Evolutionary conservation across 257 asterid genomes (phyloP).

Genomic region (Solanum sitiens): DNA sequence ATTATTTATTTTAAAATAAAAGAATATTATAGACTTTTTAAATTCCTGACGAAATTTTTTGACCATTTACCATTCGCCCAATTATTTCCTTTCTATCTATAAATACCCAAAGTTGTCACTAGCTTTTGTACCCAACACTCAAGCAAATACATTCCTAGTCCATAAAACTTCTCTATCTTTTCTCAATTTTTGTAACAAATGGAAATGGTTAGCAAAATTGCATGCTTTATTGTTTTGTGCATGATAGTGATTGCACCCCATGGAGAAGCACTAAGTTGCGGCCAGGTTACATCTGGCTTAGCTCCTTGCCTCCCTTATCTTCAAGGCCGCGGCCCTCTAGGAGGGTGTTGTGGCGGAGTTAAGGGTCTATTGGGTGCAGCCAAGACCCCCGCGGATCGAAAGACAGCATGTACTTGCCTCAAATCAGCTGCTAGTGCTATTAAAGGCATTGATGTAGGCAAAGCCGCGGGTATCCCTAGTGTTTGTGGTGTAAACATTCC

Average conservation of each 20-base stretch:
- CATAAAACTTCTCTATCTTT: too few species aligned
- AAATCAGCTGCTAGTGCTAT: neutral
- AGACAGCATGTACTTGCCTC: constrained; percentile 10
- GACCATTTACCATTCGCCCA: too few species aligned
- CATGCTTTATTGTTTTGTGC: neutral
- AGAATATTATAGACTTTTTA: too few species aligned
- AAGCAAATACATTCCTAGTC: too few species aligned
- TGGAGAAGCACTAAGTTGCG: neutral
- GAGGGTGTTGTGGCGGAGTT: constrained; percentile 2
- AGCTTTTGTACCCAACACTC: neutral
- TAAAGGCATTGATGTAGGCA: neutral
- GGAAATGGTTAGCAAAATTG: neutral
- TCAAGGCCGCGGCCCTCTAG: neutral
- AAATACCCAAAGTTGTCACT: neutral
- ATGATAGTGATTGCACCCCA: constrained; percentile 8
- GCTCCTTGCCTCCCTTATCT: neutral
- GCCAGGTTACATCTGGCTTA: neutral
- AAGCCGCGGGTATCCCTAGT: constrained; percentile 4
- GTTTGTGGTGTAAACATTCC: constrained; percentile 4
- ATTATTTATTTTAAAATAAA: too few species aligned
- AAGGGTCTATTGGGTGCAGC: neutral
- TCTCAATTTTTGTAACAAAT: neutral
- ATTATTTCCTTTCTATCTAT: neutral
- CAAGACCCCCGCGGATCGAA: neutral
- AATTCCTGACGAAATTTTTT: too few species aligned